Evolutionary conservation across 108 stramenopile genomes (phyloP), one percentile per base, ranked within the genome.

Genomic region (Pinguiococcus pyrenoidosus): DNA sequence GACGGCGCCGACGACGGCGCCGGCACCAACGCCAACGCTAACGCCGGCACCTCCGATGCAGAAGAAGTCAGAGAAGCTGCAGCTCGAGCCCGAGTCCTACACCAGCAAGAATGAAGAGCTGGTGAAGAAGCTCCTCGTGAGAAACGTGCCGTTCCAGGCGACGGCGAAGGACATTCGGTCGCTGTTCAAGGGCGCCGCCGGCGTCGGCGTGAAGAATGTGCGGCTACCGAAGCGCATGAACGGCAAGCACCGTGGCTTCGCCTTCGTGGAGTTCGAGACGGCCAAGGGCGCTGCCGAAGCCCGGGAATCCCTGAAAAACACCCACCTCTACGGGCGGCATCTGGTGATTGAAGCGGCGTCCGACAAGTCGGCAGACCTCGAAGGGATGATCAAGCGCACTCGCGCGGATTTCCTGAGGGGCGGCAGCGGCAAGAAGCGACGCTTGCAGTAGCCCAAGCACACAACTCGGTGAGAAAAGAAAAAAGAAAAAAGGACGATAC

Each of bases 251-350:
- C 92, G 97, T 30, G 97, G 97, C 4, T 99, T 96, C 59, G 94
- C 90, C 21, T 99, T 99, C 59, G 80, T 94, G 13, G 94, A 96
- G 23, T 99, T 85, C 60, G 34, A 73, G 41, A 85, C 88, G 4
- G 35, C 57, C 21, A 43, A 56, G 56, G 56, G 30, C 6, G 6
- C 42, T 56, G n/a, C 83, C 90, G 55, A 94, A 99, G 63, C 94
- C 97, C 4, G 41, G 58, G 53, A 68, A 71, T 27, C 94, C 17
- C 64, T 99, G 12, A 75, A 81, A 3, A 44, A 71, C 29, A 92
- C 93, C 1, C 97, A 99, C 59, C 73, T 99, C 52, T 99, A 96
- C 56, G 97, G 97, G 12, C 82, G 94, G 24, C 92, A 96, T 42
- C 77, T 99, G 51, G 97, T 99, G 4, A 52, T 94, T 49, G 92